Base-by-base conservation (phyloP, 257 asterid species). In the Striga asiatica region DNA sequence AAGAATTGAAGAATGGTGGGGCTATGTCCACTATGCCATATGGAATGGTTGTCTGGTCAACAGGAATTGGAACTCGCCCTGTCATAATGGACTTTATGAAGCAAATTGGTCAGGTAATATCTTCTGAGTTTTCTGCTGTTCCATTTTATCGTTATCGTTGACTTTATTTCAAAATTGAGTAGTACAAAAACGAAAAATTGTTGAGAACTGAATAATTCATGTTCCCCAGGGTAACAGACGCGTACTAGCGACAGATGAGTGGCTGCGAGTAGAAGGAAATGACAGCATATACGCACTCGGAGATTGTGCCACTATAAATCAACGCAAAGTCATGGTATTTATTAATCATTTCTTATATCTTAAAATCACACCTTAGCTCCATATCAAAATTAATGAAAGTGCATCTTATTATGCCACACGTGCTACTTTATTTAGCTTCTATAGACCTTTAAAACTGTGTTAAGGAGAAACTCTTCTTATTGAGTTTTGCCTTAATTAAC, bases 11-110 rank as follows among this genome's bases (percentile, higher is more conserved):
- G 76, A 80, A 80, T 65, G 98, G 81, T 10, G 81, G 96, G 49
- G 77, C 59, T 22, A 61, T 79, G 41, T 66, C 87, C 66, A 71
- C 85, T 16, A 74, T 78, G 74, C 95, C 98, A 11, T 91, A 91
- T 64, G 98, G 98, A 46, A 87, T 87, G 98, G 83, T 76, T 75
- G 98, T 89, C 56, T 89, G 98, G 98, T 83, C 98, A 49, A 89
- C 98, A 57, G 98, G 98, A 25, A 91, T 91, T 50, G 98, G 98
- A 50, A 84, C 96, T 62, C 94, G 95, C 52, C 96, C 96, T 34
- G 91, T 91, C 51, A 76, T 91, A 53, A 62, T 69, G 76, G 84
- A 87, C 54, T 87, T 86, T 37, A 91, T 91, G 98, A 80, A 78
- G 80, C 85, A 78, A 68, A 77, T 91, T 80, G 96, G 96, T 60